Evolutionary conservation across 2,329 filamentous ascomycete species (phyloP), one percentile per base, ranked within the genome.

Genomic region (Colletotrichum orbiculare): DNA sequence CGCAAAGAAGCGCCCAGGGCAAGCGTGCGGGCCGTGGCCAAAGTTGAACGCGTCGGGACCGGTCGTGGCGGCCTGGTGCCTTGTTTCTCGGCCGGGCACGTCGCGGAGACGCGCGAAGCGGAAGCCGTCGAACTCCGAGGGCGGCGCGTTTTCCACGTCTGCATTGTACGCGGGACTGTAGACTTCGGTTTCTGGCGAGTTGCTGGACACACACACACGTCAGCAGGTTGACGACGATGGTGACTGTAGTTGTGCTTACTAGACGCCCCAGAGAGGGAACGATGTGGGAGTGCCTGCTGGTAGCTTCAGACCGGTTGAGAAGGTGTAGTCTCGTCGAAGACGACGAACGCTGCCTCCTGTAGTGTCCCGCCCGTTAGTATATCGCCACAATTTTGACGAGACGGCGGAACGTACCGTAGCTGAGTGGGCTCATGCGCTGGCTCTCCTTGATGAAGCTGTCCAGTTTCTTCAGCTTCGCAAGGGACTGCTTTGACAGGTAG

Each of bases 331-430:
- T 68, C 83, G 81, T 71, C 73, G 66, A 78, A 68, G 43, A 74
- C 77, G 25, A 73, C 73, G 15, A 73, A 67, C 0, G 79, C 77
- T 1, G 78, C 74, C 65, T 82, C 77, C 43, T 84, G 75, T 74
- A 4, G 77, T 76, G 15, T 79, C 79, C 1, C 76, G 73, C 1
- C 81, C 80, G 11, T 83, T 75, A 50, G 85, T 81, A 17, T 85
- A 85, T 70, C 83, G 83, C 50, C 83, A 85, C 3, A 86, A 81
- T 6, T 78, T 79, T 69, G 87, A 78, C 6, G 80, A 75, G 4
- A 6, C 2, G 34, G 8, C 8, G 7, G 10, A 2, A 25, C 49
- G 2, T 55, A 64, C 62, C 62, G 47, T 61, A 42, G 46, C 48
- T 64, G 3, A 71, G 67, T 2, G 77, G 76, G 52, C 74, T 73